Evolutionary conservation across 805 yeast genomes (phyloP).

Genomic region (Saccharomyces jurei): DNA sequence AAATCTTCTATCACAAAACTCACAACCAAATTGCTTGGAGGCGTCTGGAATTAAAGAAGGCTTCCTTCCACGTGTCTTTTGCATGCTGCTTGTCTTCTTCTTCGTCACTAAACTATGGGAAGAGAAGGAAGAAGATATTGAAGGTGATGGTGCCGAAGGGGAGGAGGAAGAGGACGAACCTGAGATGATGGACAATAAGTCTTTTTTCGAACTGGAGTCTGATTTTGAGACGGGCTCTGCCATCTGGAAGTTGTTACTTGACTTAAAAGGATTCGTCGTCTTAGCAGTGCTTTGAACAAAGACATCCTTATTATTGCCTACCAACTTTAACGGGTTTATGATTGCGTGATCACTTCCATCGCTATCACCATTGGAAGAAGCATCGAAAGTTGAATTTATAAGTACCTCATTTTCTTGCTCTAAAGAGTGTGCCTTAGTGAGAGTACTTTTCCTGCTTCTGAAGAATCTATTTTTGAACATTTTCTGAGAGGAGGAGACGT

Average conservation of each 20-base stretch:
- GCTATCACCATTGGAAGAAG: not conserved
- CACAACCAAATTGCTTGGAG: slow-evolving; percentile 52
- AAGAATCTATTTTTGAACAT: slow-evolving; percentile 21
- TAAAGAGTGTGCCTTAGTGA: slow-evolving; percentile 2
- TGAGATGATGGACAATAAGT: not conserved
- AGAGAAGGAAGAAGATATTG: not conserved
- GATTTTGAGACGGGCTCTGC: not conserved
- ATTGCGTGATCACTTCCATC: slow-evolving; percentile 1
- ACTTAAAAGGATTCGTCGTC: not conserved
- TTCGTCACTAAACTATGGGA: not conserved
- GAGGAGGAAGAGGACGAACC: not conserved
- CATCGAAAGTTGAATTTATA: not conserved
- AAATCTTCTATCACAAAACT: slow-evolving; percentile 55
- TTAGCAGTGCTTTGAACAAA: not conserved
- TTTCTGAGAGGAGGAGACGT: slow-evolving; percentile 6
- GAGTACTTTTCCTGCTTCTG: slow-evolving; percentile 22
- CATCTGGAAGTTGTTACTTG: not conserved
- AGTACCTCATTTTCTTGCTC: not conserved
- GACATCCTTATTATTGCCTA: not conserved
- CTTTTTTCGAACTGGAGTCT: not conserved
- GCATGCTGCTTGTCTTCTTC: slow-evolving; percentile 10
- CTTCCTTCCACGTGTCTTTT: slow-evolving; percentile 55
- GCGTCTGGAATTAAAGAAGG: slow-evolving; percentile 53
- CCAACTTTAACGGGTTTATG: not conserved
- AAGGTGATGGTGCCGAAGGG: slow-evolving; percentile 2